Evolutionary conservation across 345 rosid species (phyloP).

Genomic region (Cardiospermum halicacabum): DNA sequence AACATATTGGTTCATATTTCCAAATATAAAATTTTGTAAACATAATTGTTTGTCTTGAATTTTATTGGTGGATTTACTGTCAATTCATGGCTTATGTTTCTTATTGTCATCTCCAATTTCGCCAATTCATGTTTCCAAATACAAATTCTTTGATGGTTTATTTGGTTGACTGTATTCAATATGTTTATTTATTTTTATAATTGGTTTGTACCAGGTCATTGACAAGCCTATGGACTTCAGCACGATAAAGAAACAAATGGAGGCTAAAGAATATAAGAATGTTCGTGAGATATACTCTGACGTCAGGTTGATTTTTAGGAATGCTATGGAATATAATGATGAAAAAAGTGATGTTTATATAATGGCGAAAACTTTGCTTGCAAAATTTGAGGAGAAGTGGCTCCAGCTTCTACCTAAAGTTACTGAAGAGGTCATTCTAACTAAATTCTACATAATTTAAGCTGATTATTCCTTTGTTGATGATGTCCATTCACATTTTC

Average conservation of each 20-base stretch:
- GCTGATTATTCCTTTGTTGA: neutral
- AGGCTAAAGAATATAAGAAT: slow-evolving; percentile 81
- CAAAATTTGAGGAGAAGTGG: slow-evolving; percentile 91
- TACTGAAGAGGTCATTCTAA: slow-evolving; percentile 66
- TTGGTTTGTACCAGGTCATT: slow-evolving; percentile 43
- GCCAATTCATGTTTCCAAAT: neutral
- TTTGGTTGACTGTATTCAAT: neutral
- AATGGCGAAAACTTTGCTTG: slow-evolving; percentile 83
- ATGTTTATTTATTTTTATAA: slow-evolving; percentile 12
- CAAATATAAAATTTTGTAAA: neutral
- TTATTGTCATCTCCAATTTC: neutral
- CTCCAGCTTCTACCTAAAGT: slow-evolving; percentile 70
- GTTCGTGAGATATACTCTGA: slow-evolving; percentile 75
- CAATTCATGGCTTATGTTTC: neutral
- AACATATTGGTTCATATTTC: neutral
- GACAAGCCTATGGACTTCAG: slow-evolving; percentile 96
- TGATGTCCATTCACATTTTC: neutral
- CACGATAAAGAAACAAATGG: slow-evolving; percentile 83
- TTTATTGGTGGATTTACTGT: neutral
- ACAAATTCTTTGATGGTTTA: neutral
- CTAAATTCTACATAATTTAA: too few species aligned
- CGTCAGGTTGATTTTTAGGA: slow-evolving; percentile 77
- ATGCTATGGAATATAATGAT: slow-evolving; percentile 93
- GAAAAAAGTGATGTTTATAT: slow-evolving; percentile 61
- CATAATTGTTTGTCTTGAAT: neutral